Evolutionary conservation across 306 rosid genomes (phyloP).

Genomic region (Quercus agrifolia): DNA sequence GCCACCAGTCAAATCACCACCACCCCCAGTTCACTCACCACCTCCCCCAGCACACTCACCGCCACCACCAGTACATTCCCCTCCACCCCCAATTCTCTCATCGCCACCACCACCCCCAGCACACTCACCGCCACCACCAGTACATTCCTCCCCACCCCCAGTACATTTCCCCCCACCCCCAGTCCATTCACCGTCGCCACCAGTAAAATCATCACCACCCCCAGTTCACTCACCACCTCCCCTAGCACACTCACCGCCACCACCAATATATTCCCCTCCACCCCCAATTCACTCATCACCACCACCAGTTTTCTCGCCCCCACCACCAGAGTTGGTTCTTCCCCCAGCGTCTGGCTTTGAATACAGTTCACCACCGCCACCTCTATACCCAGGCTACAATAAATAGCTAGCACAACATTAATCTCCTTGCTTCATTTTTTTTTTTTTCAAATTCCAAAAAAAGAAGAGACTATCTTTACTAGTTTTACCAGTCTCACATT

Average conservation of each 20-base stretch:
- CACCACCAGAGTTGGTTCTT: not conserved
- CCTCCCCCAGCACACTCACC: not conserved
- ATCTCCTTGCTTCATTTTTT: not conserved
- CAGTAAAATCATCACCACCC: not conserved
- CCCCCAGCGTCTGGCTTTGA: slow-evolving; percentile 15
- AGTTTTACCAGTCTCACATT: not conserved
- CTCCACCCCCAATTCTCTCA: not conserved
- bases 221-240: slow-evolving; percentile 6
- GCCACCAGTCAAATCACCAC: not conserved
- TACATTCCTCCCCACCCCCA: not conserved
- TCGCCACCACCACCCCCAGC: not conserved
- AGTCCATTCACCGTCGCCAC: not conserved
- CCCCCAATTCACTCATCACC: not conserved
- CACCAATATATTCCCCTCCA: not conserved
- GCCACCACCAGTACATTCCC: not conserved
- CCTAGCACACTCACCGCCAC: not conserved
- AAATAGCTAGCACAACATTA: not conserved
- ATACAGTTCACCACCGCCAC: slow-evolving; percentile 29
- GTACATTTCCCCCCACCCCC: not conserved
- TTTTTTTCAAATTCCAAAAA: too few relatives aligned
- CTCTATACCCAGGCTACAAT: slow-evolving; percentile 17
- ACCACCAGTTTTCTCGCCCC: not conserved
- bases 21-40: slow-evolving; percentile 1
- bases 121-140: too few relatives aligned
- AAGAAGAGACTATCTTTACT: not conserved